Base-by-base conservation (phyloP, 306 rosid species). In the Gynostemma pentaphyllum region DNA sequence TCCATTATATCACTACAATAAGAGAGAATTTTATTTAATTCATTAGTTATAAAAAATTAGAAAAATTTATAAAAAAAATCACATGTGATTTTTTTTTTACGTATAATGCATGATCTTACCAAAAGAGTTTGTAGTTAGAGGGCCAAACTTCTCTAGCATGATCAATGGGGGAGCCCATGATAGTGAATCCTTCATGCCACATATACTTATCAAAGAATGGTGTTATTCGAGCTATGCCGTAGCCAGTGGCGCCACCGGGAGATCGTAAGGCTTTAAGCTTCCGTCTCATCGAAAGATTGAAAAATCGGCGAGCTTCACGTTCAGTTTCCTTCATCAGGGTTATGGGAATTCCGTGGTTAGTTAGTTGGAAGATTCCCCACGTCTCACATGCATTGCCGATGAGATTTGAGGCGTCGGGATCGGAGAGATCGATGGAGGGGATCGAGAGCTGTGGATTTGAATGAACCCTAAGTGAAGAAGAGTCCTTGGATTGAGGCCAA, bases 161-260 rank as follows among this genome's bases (percentile, higher is more conserved):
- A 37, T 72, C 64, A 3, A 29, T 12, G 0, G 90, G 69, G 39
- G 95, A 83, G 7, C 86, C 94, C 70, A 73, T 57, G 74, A 90
- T 80, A 50, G 97, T 87, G 62, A 85, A 87, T 0, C 97, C 97
- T 46, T 90, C 97, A 30, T 85, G 91, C 97, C 97, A 90, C 96
- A 87, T 85, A 45, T 60, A 23, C 70, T 83, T 83, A 11, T 80
- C 51, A 32, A 80, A 90, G 66, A 85, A 85, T 0, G 80, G 79
- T 42, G 97, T 71, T 18, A 85, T 85, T 34, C 78, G 75, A 29
- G 88, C 83, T 1, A 44, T n/a, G 9, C 97, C 97, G 18, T 85
- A 90, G 0, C 97, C 97, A 27, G 87, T 64, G 68, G 47, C 68
- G 7, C 77, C 74, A 0, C 62, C 67, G 1, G 89, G 70, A 8